A percentile compares a stretch with the other conserved stretches of the same genome.
Evolutionary conservation across 164 flowering plant genomes (phyloP).

Genomic region (Santalum album): DNA sequence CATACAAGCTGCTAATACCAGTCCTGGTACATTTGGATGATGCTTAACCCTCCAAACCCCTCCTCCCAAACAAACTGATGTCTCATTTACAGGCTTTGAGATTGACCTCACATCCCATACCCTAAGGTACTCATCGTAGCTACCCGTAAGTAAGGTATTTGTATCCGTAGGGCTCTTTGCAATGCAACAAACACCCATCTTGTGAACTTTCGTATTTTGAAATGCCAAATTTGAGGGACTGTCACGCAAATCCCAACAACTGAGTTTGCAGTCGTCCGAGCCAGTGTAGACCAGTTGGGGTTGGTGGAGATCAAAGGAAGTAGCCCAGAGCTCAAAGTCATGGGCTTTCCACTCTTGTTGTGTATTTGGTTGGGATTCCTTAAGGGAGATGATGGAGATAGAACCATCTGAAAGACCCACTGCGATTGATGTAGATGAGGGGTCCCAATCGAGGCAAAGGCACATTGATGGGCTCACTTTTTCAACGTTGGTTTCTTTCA

Average conservation of each 20-base stretch:
- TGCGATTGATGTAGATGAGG: conserved; percentile 54
- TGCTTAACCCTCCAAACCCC: conserved; percentile 96
- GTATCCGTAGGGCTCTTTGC: conserved; percentile 48
- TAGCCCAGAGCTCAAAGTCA: conserved; percentile 84
- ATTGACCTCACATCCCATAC: conserved; percentile 81
- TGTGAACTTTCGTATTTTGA: conserved; percentile 61
- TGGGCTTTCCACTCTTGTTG: conserved; percentile 76
- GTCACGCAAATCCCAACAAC: conserved; percentile 82
- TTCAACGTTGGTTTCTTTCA: conserved; percentile 36
- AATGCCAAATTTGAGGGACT: conserved; percentile 42
- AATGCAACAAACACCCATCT: conserved; percentile 86
- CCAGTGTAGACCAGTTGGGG: conserved; percentile 78
- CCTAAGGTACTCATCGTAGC: conserved; percentile 80
- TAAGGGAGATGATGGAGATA: conserved; percentile 37
- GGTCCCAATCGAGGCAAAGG: conserved; percentile 81
- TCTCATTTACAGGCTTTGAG: conserved; percentile 55
- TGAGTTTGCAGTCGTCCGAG: conserved; percentile 83
- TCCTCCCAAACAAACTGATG: conserved; percentile 67
- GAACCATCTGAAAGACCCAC: conserved; percentile 86
- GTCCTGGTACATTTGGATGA: conserved; percentile 50
- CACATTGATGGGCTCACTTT: conserved; percentile 80
- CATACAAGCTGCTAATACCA: conserved; percentile 90
- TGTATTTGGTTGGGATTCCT: conserved; percentile 39
- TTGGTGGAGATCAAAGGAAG: conserved; percentile 70
- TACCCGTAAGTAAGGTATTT: conserved; percentile 61